Evolutionary conservation across 2,329 filamentous ascomycete genomes (phyloP).

Genomic region (Dactylella cylindrospora): DNA sequence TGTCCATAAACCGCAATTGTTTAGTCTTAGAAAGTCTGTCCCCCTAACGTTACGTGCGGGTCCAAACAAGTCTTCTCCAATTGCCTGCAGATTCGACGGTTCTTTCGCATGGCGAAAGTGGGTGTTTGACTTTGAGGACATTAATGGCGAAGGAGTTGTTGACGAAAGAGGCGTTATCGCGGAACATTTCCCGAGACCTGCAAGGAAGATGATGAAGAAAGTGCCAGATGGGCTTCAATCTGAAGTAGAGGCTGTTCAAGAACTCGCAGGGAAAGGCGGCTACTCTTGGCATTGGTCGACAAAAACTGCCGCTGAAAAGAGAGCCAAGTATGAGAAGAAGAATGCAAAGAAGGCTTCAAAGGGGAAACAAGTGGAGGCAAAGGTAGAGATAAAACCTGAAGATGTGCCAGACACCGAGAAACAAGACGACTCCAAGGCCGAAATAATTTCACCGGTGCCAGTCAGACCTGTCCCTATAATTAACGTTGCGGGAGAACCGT

Average conservation of each 20-base stretch:
- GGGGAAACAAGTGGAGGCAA: neutral
- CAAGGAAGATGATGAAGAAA: conserved; percentile 5
- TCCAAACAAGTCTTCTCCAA: conserved; percentile 29
- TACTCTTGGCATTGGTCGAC: conserved; percentile 5
- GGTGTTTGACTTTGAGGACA: conserved; percentile 37
- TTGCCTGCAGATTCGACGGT: conserved; percentile 29
- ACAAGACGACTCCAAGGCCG: neutral
- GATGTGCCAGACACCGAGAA: neutral
- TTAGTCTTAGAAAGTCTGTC: neutral
- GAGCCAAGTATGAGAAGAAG: neutral
- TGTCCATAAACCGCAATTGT: conserved; percentile 25
- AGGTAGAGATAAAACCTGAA: no score
- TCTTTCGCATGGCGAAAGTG: conserved; percentile 37
- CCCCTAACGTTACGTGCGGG: conserved; percentile 29
- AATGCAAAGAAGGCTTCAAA: conserved; percentile 2
- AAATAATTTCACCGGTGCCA: conserved; percentile 1
- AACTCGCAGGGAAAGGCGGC: neutral
- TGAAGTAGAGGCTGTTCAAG: neutral
- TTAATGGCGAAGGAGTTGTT: conserved; percentile 40
- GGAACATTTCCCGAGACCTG: conserved; percentile 14
- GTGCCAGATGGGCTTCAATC: neutral
- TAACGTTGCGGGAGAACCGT: neutral
- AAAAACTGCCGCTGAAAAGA: conserved; percentile 11
- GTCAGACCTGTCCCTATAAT: conserved; percentile 1
- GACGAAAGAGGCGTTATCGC: conserved; percentile 39